Conservation (phyloP, 495 filamentous ascomycete species). For the Cercophora sp. region DNA sequence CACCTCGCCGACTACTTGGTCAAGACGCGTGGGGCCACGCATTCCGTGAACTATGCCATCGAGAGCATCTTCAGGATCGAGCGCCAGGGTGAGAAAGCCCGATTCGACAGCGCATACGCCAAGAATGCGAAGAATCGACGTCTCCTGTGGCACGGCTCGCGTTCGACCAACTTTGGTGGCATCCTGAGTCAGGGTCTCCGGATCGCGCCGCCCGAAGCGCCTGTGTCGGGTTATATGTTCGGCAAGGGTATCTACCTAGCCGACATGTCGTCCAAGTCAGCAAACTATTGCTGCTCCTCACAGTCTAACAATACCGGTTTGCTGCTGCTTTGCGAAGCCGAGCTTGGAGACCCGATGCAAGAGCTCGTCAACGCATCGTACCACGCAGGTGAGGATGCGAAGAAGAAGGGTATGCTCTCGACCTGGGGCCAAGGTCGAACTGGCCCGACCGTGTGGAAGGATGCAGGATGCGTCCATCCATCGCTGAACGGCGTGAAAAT, state of each 20-base stretch:
- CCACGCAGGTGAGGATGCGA: constrained; percentile 59
- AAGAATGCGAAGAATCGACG: constrained; percentile 50
- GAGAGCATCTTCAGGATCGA: constrained; percentile 79
- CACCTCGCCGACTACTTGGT: constrained; percentile 63
- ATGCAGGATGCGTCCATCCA: constrained; percentile 61
- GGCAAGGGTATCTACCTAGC: constrained; percentile 90
- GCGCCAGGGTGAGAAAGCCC: constrained; percentile 65
- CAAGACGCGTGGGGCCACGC: constrained; percentile 60
- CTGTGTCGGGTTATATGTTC: constrained; percentile 72
- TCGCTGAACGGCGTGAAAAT: constrained; percentile 63
- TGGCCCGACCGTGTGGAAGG: constrained; percentile 68
- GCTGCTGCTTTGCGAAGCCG: constrained; percentile 72
- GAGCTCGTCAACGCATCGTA: constrained; percentile 50
- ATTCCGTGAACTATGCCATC: constrained; percentile 55
- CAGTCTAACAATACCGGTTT: constrained; percentile 48
- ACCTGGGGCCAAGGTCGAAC: constrained; percentile 62
- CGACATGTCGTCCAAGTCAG: constrained; percentile 71
- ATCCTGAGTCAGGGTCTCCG: constrained; percentile 81
- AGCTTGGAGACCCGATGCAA: constrained; percentile 69
- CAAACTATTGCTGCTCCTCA: constrained; percentile 63
- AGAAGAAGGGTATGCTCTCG: constrained; percentile 53
- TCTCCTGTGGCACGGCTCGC: constrained; percentile 81
- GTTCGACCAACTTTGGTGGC: constrained; percentile 74
- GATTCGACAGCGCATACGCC: constrained; percentile 56
- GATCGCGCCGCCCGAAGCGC: constrained; percentile 82